Percentiles rank a stretch among this genome's conserved stretches.
Conservation (phyloP, 2,329 filamentous ascomycete genomes). For the Emergomyces africanus region DNA sequence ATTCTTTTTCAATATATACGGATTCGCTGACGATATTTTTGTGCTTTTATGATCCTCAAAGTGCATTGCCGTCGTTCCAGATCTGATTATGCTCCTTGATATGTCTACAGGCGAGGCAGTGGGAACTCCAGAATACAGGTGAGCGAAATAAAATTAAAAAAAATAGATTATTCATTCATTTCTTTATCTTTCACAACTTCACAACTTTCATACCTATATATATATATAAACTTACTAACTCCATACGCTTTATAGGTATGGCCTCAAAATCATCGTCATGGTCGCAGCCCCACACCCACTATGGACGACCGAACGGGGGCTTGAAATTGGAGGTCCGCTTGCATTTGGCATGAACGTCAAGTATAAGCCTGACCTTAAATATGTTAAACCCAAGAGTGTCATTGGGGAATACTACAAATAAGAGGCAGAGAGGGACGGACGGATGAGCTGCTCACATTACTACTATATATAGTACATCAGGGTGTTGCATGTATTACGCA, state of each 20-base stretch:
- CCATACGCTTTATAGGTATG: conserved; percentile 32
- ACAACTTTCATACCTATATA: too few species aligned
- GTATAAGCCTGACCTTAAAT: conserved; percentile 15
- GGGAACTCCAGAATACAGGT: conserved; percentile 32
- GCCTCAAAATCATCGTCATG: conserved; percentile 39
- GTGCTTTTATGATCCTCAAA: not conserved
- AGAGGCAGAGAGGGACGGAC: not conserved
- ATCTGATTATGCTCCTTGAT: conserved; percentile 22
- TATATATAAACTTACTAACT: not conserved
- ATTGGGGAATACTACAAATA: conserved; percentile 20
- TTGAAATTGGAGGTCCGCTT: conserved; percentile 30
- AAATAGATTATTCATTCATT: not conserved
- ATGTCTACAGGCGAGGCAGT: conserved; percentile 34
- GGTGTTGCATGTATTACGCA: too few species aligned
- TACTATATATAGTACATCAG: too few species aligned
- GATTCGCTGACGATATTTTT: not conserved
- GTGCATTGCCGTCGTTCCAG: conserved; percentile 17
- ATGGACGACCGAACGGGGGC: conserved; percentile 32
- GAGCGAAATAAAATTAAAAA: too few species aligned
- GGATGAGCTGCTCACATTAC: too few species aligned
- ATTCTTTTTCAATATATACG: not conserved
- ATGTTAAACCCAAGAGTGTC: conserved; percentile 15
- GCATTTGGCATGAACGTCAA: conserved; percentile 22
- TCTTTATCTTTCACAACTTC: too few species aligned
- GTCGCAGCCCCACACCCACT: conserved; percentile 38